Evolutionary conservation across 2,329 filamentous ascomycete genomes (phyloP).

Genomic region (Penicillium psychrosexuale): DNA sequence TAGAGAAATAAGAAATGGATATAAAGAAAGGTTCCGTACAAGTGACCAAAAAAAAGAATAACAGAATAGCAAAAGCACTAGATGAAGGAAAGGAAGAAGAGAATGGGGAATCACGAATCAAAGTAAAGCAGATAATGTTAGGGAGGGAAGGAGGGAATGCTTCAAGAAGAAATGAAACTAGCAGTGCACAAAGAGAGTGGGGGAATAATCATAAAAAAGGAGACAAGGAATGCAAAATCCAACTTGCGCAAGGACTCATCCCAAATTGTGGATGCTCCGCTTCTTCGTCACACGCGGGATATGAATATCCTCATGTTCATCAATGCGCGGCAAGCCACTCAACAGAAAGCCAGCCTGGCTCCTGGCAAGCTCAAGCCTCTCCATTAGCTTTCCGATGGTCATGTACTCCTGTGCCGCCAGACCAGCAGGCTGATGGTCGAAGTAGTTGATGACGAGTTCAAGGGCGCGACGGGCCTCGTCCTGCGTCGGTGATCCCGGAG

Average conservation of each 20-base stretch:
- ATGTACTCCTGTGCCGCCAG: slow-evolving; percentile 77
- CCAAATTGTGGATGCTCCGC: slow-evolving; percentile 46
- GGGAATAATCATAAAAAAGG: background rate
- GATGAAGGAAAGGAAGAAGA: slow-evolving; percentile 5
- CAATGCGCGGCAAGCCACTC: slow-evolving; percentile 45
- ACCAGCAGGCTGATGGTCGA: slow-evolving; percentile 67
- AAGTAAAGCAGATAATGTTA: background rate
- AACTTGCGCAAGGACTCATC: slow-evolving; percentile 15
- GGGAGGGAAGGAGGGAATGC: background rate
- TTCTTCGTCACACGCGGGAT: slow-evolving; percentile 42
- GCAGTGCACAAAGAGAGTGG: background rate
- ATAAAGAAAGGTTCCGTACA: background rate
- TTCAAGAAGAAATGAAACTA: slow-evolving; percentile 1
- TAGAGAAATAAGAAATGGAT: background rate
- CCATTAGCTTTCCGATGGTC: slow-evolving; percentile 75
- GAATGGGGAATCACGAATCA: slow-evolving; percentile 7
- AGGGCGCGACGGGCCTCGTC: slow-evolving; percentile 82
- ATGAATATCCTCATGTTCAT: slow-evolving; percentile 42
- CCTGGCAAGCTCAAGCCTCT: slow-evolving; percentile 74
- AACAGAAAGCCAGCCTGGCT: slow-evolving; percentile 38
- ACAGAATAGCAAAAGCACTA: background rate
- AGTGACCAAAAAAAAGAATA: background rate
- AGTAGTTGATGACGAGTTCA: slow-evolving; percentile 76
- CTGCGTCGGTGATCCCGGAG: slow-evolving; percentile 68
- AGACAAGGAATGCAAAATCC: background rate